Evolutionary conservation across 2,329 filamentous ascomycete genomes (phyloP), one percentile per base, ranked within the genome.

Genomic region (Scorias spongiosa): DNA sequence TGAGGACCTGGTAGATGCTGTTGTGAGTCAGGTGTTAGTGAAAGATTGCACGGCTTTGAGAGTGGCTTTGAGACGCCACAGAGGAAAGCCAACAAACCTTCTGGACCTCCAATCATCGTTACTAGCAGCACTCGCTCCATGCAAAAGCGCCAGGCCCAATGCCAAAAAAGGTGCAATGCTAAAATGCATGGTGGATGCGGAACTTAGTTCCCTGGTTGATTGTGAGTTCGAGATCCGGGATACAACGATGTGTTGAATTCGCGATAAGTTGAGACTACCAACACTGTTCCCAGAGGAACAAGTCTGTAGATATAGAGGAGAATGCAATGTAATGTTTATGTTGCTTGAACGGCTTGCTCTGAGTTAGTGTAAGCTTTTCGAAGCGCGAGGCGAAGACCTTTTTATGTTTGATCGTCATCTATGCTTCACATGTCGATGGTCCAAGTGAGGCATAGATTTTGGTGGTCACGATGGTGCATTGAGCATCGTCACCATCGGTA

Each of bases 1-100:
- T 75, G 51, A 78, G 58, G 32, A 71, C 67, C 59, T 76, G 74
- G 55, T 78, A 78, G 44, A 77, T 75, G 39, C 32, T 36, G 20
- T 26, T 26, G 20, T 7, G 7, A 26, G 20, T 26, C 20, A 26
- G 20, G 20, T 26, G 20, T 26, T 26, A 26, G 20, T 7, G 7
- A 26, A 7, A 26, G 3, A 26, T 3, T 26, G 20, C 7, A 26
- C 7, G 7, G 20, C 20, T 26, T 26, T 26, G 20, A 26, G 20
- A 26, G 20, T 26, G 20, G 20, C 20, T 26, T 26, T 26, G 20
- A 7, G 20, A 26, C 4, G 20, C 20, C 20, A 26, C 7, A 26
- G 20, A 3, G 20, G 20, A 26, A 26, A 26, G 20, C 20, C 20
- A 26, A 26, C 20, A 7, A 26, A 36, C 32, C 32, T 36, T 15